Percentiles rank a stretch among this genome's conserved stretches.
Conservation (phyloP, 352 stramenopile genomes). For the Phytophthora tentaculata region DNA sequence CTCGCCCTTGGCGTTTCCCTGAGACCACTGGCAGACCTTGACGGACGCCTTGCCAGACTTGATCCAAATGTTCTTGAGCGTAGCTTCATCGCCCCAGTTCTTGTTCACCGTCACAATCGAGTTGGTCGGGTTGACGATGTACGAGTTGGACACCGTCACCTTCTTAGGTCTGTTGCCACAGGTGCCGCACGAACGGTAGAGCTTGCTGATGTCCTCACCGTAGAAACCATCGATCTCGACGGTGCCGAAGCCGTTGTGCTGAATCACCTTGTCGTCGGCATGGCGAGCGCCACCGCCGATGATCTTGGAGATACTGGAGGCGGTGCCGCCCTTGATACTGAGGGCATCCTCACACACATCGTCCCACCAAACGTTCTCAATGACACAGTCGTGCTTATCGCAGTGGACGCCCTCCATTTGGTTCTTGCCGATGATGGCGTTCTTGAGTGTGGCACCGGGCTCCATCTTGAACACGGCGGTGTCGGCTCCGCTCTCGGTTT, state of each 20-base stretch:
- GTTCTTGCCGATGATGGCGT: neutral
- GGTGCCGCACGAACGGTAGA: neutral
- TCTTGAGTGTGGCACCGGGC: slow-evolving; percentile 29
- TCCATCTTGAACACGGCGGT: slow-evolving; percentile 47
- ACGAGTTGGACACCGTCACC: slow-evolving; percentile 28
- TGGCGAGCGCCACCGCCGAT: neutral
- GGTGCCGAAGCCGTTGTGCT: neutral
- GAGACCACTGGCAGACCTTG: slow-evolving; percentile 42
- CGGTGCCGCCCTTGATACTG: neutral
- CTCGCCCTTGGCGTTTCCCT: slow-evolving; percentile 25
- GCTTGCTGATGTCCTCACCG: neutral
- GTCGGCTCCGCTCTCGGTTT: slow-evolving; percentile 19
- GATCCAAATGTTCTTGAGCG: slow-evolving; percentile 44
- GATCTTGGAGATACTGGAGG: neutral
- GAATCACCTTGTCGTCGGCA: neutral
- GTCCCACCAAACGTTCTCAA: neutral
- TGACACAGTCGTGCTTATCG: neutral
- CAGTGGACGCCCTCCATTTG: neutral
- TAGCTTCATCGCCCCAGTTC: slow-evolving; percentile 48
- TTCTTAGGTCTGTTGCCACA: neutral
- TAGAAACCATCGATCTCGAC: neutral
- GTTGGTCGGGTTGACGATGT: slow-evolving; percentile 38
- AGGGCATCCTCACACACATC: neutral
- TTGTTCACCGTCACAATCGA: slow-evolving; percentile 47
- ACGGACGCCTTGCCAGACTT: slow-evolving; percentile 18